These are phyloP conservation scores for Annulohypoxylon nitens DNA, from an alignment of 495 filamentous ascomycete species.

Conservation along the genomic window DNA sequence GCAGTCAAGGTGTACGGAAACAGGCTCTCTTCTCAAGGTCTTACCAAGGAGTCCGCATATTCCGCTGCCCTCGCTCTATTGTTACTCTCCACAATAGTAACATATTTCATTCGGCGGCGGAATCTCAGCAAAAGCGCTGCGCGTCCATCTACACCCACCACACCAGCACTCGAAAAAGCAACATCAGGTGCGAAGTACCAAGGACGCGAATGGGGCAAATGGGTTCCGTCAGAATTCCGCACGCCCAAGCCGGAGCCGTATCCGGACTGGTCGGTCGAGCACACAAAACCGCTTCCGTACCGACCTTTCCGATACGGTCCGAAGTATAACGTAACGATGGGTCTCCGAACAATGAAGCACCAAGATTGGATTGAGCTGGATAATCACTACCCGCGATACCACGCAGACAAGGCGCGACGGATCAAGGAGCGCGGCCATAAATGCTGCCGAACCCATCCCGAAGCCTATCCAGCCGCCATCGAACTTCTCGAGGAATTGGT, in stretches of 20 bases:
- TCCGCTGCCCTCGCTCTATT: conserved; percentile 29
- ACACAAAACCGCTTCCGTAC: conserved; percentile 84
- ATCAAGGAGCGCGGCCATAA: conserved; percentile 78
- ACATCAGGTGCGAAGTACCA: conserved; percentile 34
- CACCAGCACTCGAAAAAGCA: conserved; percentile 41
- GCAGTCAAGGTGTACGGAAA: conserved; percentile 20
- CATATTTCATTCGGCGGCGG: conserved; percentile 36
- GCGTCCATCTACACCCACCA: conserved; percentile 44
- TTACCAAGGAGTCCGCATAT: conserved; percentile 18
- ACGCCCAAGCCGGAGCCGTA: conserved; percentile 76
- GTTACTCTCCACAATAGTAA: conserved; percentile 25
- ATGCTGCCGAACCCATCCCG: conserved; percentile 78
- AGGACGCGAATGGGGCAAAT: conserved; percentile 64
- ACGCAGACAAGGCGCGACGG: conserved; percentile 77
- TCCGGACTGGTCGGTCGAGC: conserved; percentile 75
- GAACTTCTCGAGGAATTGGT: conserved; percentile 84
- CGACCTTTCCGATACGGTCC: conserved; percentile 88
- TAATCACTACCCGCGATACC: conserved; percentile 82
- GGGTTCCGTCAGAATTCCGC: conserved; percentile 77
- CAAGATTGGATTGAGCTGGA: conserved; percentile 93
- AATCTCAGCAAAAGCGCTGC: conserved; percentile 20
- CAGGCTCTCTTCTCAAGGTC: background rate
- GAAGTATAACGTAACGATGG: conserved; percentile 81
- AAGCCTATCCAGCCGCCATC: conserved; percentile 80
- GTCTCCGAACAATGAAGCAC: conserved; percentile 80